Evolutionary conservation across 176 grass and related monocot species (phyloP).

Genomic region (Melocanna baccifera): DNA sequence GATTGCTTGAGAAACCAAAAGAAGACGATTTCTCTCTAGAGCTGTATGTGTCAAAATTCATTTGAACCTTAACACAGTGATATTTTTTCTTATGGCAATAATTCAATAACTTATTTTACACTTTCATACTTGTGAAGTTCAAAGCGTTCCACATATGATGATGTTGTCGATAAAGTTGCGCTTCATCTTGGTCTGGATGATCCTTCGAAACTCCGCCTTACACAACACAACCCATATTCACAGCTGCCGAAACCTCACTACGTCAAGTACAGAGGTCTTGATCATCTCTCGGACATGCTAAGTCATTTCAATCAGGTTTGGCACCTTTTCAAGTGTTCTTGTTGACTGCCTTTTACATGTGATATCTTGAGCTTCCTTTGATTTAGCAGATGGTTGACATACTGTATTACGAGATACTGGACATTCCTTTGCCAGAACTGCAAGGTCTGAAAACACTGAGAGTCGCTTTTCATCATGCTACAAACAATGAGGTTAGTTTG

Average conservation of each 20-base stretch:
- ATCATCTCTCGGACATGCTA: slow-evolving; percentile 66
- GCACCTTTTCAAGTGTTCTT: background rate
- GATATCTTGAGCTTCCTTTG: slow-evolving; percentile 29
- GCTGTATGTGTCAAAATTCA: slow-evolving; percentile 51
- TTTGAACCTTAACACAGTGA: background rate
- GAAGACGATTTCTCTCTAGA: slow-evolving; percentile 64
- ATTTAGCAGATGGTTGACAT: slow-evolving; percentile 58
- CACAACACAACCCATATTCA: slow-evolving; percentile 49
- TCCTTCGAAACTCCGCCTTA: slow-evolving; percentile 81
- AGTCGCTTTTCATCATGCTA: slow-evolving; percentile 55
- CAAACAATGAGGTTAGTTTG: slow-evolving; percentile 52
- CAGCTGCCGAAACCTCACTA: slow-evolving; percentile 65
- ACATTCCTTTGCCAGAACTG: slow-evolving; percentile 81
- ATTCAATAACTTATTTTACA: background rate
- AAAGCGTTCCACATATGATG: slow-evolving; percentile 71
- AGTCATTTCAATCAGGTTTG: slow-evolving; percentile 60
- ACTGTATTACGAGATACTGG: slow-evolving; percentile 73
- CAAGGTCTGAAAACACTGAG: slow-evolving; percentile 65
- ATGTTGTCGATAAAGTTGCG: slow-evolving; percentile 78
- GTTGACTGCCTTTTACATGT: background rate
- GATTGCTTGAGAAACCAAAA: slow-evolving; percentile 66
- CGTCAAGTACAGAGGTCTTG: slow-evolving; percentile 62
- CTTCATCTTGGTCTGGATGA: slow-evolving; percentile 59
- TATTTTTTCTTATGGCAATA: background rate
- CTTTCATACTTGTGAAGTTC: slow-evolving; percentile 46